Base-by-base conservation (phyloP, 345 rosid genomes). In the Carallia brachiata region DNA sequence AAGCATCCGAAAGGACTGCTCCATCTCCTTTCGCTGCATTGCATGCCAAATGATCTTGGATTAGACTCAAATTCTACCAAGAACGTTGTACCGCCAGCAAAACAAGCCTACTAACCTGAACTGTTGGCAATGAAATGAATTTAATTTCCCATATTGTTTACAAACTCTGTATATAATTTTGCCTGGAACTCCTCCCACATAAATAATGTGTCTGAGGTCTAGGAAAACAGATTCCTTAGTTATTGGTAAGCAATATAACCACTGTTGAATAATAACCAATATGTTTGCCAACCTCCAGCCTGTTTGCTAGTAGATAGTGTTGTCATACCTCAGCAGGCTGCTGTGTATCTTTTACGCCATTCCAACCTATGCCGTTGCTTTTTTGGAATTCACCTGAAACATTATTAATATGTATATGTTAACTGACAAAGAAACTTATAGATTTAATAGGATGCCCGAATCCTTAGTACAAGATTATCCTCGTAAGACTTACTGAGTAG, bases 361-460 rank as follows among this genome's bases (percentile, higher is more conserved):
- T 92, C 71, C 98, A 96, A 75, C 99, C 98, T 71, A 95, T 69
- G 59, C 99, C 99, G 74, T 92, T 89, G 71, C 96, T 95, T 83
- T 23, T 23, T 23, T 23, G 23, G 65, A 95, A 95, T 78, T 95
- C 92, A 70, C 99, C 99, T 95, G 85, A 57, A 75, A 76, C 66
- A 71, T 59, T 31, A 67, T 47, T 18, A 40, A 57, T 68, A 74
- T 28, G 63, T 19, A 63, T 53, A 37, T 8, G 7, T 36, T 63
- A 61, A 66, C 54, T 40, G 32, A 0, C 40, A 64, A 53, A 37
- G 40, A 7, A 37, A 6, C 40, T 37, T 37, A 37, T 23, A 23
- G 23, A 23, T 23, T 23, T 23, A 23, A 23, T 23, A 23, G 23
- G 23, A 23, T 23, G 23, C 39, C 6, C 1, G 32, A 36, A 18